Conservation (phyloP, 2,329 filamentous ascomycete genomes). For the Cladosporium sp. region DNA sequence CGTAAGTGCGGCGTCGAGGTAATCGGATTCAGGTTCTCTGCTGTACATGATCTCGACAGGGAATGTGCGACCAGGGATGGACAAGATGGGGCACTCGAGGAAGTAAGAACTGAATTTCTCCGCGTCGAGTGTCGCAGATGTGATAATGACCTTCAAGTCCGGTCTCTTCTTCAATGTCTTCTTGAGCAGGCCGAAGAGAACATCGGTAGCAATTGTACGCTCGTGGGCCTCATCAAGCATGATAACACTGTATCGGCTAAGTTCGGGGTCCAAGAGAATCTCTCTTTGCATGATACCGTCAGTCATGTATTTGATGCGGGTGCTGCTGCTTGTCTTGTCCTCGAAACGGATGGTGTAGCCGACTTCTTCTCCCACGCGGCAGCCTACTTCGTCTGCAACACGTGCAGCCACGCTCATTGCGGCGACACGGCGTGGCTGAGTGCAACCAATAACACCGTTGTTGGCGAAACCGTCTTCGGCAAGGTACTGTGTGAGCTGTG, state of each 20-base stretch:
- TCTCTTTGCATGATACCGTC: constrained; percentile 97
- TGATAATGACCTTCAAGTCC: constrained; percentile 93
- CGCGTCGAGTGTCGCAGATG: constrained; percentile 91
- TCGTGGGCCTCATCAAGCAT: constrained; percentile 99
- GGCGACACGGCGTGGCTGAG: constrained; percentile 92
- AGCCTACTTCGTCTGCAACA: constrained; percentile 94
- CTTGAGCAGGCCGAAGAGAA: constrained; percentile 90
- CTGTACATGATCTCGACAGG: constrained; percentile 97
- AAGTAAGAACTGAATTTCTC: constrained; percentile 98
- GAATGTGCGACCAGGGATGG: constrained; percentile 90
- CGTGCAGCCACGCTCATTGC: constrained; percentile 97
- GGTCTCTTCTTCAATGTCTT: constrained; percentile 83
- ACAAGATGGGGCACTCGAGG: constrained; percentile 93
- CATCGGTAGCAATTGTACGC: constrained; percentile 91
- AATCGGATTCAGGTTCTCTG: constrained; percentile 91
- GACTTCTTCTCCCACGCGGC: constrained; percentile 84
- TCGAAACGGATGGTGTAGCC: constrained; percentile 98
- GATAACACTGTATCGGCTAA: constrained; percentile 89
- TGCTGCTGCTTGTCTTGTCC: constrained; percentile 82
- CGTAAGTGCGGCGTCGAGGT: constrained; percentile 87
- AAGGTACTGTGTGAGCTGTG: constrained; percentile 91
- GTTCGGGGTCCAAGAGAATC: constrained; percentile 85
- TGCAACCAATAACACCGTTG: constrained; percentile 88
- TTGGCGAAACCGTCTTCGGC: constrained; percentile 90
- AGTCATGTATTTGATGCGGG: constrained; percentile 99